Conservation (phyloP, 352 stramenopile species). For the Phytophthora brassicae region DNA sequence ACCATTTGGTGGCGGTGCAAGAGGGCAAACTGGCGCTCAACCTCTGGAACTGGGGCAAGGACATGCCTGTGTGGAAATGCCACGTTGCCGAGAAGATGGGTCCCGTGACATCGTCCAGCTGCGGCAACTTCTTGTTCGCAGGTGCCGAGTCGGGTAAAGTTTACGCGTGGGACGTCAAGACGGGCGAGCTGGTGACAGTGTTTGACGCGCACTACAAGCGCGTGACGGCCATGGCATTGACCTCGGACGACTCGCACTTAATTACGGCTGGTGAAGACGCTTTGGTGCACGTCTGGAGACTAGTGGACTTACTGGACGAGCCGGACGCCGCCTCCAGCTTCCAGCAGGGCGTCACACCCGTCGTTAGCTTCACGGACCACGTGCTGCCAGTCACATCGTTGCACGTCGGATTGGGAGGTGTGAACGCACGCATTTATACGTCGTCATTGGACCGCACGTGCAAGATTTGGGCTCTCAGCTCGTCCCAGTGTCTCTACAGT, state of each 20-base stretch:
- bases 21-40: conserved; percentile 68
- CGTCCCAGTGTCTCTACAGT: conserved; percentile 60
- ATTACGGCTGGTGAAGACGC: conserved; percentile 82
- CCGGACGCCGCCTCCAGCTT: conserved; percentile 57
- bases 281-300: conserved; percentile 78
- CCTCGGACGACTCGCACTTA: conserved; percentile 75
- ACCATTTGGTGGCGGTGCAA: conserved; percentile 69
- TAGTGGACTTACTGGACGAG: conserved; percentile 70
- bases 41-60: conserved; percentile 66
- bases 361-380: conserved; percentile 80
- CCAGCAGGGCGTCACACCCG: conserved; percentile 50
- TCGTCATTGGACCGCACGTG: conserved; percentile 75
- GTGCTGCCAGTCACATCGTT: conserved; percentile 73
- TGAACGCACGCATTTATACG: conserved; percentile 74
- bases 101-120: conserved; percentile 50
- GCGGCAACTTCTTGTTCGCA: conserved; percentile 75
- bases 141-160: conserved; percentile 81
- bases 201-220: conserved; percentile 90
- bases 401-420: conserved; percentile 63
- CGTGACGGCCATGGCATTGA: conserved; percentile 65
- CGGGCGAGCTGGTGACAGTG: conserved; percentile 73
- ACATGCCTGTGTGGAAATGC: conserved; percentile 73
- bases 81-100: conserved; percentile 80
- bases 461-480: conserved; percentile 73
- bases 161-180: conserved; percentile 86